A percentile compares a stretch with the other conserved stretches of the same genome.
These are phyloP conservation scores for Coprinopsis cinerea DNA, from an alignment of 768 basidiomycete species.

Conservation along the genomic window DNA sequence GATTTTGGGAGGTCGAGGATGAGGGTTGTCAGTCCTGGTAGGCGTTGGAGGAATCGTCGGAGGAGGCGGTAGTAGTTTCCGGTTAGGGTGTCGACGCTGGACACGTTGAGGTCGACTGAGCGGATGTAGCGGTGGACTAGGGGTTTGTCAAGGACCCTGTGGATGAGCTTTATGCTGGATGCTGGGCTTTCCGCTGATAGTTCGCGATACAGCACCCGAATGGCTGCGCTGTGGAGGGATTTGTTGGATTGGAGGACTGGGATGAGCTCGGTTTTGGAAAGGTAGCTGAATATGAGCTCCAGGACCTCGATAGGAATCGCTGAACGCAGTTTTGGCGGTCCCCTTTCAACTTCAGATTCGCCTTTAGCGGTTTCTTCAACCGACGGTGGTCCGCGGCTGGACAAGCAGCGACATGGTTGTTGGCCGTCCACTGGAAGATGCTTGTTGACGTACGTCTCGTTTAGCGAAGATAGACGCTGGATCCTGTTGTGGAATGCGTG, in stretches of 20 bases:
- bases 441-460: slow-evolving; percentile 9
- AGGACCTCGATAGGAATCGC: slow-evolving; percentile 24
- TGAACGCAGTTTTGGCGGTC: background rate
- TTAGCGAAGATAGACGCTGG: slow-evolving; percentile 6
- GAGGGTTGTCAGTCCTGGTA: slow-evolving; percentile 35
- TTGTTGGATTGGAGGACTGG: slow-evolving; percentile 16
- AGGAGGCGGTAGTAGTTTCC: slow-evolving; percentile 46
- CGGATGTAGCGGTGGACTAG: slow-evolving; percentile 37
- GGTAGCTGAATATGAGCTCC: slow-evolving; percentile 19
- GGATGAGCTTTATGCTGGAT: slow-evolving; percentile 30
- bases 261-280: slow-evolving; percentile 18
- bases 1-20: slow-evolving; percentile 43
- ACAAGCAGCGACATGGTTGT: background rate
- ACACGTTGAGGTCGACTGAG: slow-evolving; percentile 39
- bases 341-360: background rate
- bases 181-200: slow-evolving; percentile 4
- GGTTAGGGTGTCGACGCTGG: slow-evolving; percentile 28
- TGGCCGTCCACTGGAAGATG: slow-evolving; percentile 2
- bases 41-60: slow-evolving; percentile 34
- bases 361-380: background rate
- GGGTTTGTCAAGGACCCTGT: slow-evolving; percentile 31
- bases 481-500: slow-evolving; percentile 8
- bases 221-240: slow-evolving; percentile 19
- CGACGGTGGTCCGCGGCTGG: no score
- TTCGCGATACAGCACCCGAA: slow-evolving; percentile 20